Conservation (phyloP, 495 filamentous ascomycete species). For the Penicillium pulvis region DNA sequence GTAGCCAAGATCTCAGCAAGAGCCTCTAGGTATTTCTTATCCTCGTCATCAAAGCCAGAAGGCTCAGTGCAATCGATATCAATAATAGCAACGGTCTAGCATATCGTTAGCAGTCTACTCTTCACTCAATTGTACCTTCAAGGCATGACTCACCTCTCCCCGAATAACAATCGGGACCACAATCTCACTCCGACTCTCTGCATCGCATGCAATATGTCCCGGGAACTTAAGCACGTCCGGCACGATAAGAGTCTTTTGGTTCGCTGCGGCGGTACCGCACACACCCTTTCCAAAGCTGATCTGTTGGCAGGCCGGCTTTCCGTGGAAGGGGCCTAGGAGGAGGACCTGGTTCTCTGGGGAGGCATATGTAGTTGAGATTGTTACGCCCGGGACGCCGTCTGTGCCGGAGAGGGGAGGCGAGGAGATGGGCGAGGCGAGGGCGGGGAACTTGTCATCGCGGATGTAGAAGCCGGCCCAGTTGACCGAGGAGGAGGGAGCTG, state of each 20-base stretch:
- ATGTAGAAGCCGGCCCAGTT: slow-evolving; percentile 97
- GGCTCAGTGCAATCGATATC: slow-evolving; percentile 79
- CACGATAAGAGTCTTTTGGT: slow-evolving; percentile 67
- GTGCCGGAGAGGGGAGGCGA: slow-evolving; percentile 25
- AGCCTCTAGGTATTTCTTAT: slow-evolving; percentile 67
- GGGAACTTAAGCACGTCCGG: slow-evolving; percentile 75
- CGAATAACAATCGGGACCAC: slow-evolving; percentile 75
- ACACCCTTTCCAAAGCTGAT: slow-evolving; percentile 81
- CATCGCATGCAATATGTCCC: slow-evolving; percentile 91
- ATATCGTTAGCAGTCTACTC: slow-evolving; percentile 7
- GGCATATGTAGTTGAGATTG: slow-evolving; percentile 31
- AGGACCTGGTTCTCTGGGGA: slow-evolving; percentile 43
- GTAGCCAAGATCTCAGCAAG: slow-evolving; percentile 65
- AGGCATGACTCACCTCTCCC: slow-evolving; percentile 52
- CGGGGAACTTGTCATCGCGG: slow-evolving; percentile 58
- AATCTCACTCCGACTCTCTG: slow-evolving; percentile 81
- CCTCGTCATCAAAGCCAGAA: slow-evolving; percentile 75
- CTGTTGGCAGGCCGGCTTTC: slow-evolving; percentile 84
- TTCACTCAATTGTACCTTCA: slow-evolving; percentile 8
- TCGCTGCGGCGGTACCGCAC: slow-evolving; percentile 75
- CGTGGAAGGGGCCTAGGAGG: slow-evolving; percentile 86
- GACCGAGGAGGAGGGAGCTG: slow-evolving; percentile 67
- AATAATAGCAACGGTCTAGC: slow-evolving; percentile 79
- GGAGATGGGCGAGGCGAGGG: slow-evolving; percentile 34
- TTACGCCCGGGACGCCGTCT: slow-evolving; percentile 16